Conservation (phyloP, 768 basidiomycete species). For the Russula virescens region DNA sequence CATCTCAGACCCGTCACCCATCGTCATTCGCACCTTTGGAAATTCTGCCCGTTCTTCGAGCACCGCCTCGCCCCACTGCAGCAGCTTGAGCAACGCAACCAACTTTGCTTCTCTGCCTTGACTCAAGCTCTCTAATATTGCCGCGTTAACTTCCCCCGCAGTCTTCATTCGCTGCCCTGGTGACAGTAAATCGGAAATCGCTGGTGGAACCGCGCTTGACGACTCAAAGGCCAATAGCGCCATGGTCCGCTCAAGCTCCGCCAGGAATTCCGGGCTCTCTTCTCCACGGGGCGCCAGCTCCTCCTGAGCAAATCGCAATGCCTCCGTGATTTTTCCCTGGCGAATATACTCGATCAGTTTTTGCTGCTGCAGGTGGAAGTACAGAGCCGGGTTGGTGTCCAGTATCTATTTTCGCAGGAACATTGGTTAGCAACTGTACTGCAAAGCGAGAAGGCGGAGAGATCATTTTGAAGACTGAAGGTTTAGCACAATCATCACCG, state of each 20-base stretch:
- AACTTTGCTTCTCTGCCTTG: constrained; percentile 93
- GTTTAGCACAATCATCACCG: constrained; percentile 83
- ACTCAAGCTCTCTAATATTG: constrained; percentile 86
- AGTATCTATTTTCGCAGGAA: constrained; percentile 62
- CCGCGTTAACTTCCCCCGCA: constrained; percentile 93
- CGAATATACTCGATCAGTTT: constrained; percentile 94
- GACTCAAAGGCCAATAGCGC: constrained; percentile 81
- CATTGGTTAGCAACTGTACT: constrained; percentile 16
- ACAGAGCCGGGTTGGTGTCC: constrained; percentile 88
- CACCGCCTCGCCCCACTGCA: constrained; percentile 84
- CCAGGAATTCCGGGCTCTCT: constrained; percentile 88
- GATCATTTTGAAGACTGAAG: constrained; percentile 95
- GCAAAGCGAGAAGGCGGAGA: constrained; percentile 19
- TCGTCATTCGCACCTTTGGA: constrained; percentile 51
- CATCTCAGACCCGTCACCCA: neutral
- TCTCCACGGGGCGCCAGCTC: constrained; percentile 94
- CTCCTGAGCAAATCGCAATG: constrained; percentile 85
- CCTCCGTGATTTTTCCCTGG: constrained; percentile 68
- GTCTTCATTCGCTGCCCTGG: constrained; percentile 88
- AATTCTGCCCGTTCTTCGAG: constrained; percentile 74
- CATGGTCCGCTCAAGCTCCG: constrained; percentile 93
- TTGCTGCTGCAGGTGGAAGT: constrained; percentile 95
- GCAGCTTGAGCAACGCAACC: constrained; percentile 70
- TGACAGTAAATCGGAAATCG: constrained; percentile 74
- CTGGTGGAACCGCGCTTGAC: constrained; percentile 50